Percentiles rank a stretch among this genome's conserved stretches.
These are phyloP conservation scores for Chlamydomonas applanata DNA, from an alignment of 139 green algal species.

Conservation along the genomic window DNA sequence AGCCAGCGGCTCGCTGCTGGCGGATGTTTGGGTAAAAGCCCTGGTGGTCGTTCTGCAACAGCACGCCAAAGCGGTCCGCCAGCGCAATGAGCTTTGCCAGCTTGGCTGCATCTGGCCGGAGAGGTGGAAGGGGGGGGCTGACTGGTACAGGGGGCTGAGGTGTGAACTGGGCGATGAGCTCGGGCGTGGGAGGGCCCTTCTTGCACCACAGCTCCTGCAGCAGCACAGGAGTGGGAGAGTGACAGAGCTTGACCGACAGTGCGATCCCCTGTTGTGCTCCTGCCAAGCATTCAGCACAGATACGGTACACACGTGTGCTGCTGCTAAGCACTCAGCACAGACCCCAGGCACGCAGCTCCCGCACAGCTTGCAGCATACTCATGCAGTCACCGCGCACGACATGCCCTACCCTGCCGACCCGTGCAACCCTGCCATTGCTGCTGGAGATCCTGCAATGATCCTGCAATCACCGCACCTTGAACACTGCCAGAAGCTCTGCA, in stretches of 20 bases:
- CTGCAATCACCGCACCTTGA: conserved; percentile 71
- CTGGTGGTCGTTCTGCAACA: conserved; percentile 84
- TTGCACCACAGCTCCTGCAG: conserved; percentile 87
- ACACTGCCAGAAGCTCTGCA: conserved; percentile 66
- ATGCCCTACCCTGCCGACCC: too few relatives aligned
- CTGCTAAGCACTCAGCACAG: too few relatives aligned
- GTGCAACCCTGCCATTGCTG: too few relatives aligned
- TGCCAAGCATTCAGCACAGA: too few relatives aligned
- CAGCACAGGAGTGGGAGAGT: too few relatives aligned
- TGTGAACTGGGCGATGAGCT: conserved; percentile 64
- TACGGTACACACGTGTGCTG: too few relatives aligned
- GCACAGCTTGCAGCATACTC: too few relatives aligned
- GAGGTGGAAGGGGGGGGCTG: conserved; percentile 18
- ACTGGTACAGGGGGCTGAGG: conserved; percentile 46
- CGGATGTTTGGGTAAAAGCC: conserved; percentile 81
- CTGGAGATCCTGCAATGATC: too few relatives aligned
- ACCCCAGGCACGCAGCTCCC: too few relatives aligned
- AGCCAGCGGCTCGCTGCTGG: conserved; percentile 78
- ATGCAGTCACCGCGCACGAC: too few relatives aligned
- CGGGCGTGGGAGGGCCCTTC: conserved; percentile 62
- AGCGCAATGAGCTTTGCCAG: conserved; percentile 43
- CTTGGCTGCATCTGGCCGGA: conserved; percentile 10
- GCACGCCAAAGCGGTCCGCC: conserved; percentile 65
- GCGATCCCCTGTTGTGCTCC: too few relatives aligned
- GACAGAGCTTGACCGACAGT: too few relatives aligned